These are phyloP conservation scores for Colletotrichum scovillei DNA, from an alignment of 2,329 filamentous ascomycete genomes.

Conservation along the genomic window DNA sequence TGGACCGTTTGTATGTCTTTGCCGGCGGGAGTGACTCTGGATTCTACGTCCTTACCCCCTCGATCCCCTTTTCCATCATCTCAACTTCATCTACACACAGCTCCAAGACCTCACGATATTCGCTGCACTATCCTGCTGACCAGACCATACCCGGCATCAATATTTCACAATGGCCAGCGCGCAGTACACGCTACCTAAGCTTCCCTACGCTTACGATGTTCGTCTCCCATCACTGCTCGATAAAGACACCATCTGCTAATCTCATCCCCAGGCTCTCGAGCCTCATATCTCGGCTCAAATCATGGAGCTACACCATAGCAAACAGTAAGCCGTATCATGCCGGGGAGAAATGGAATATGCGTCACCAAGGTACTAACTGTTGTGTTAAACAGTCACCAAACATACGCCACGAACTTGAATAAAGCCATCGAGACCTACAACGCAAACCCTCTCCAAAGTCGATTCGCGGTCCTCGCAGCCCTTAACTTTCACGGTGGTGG, in stretches of 20 bases:
- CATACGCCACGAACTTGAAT: slow-evolving; percentile 83
- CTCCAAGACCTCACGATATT: not conserved
- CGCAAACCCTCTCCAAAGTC: slow-evolving; percentile 54
- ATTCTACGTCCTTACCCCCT: not conserved
- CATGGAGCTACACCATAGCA: slow-evolving; percentile 84
- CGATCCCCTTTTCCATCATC: not conserved
- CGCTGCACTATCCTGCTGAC: not conserved
- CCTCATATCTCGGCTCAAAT: slow-evolving; percentile 81
- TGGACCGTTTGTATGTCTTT: not conserved
- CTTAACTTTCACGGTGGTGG: slow-evolving; percentile 93
- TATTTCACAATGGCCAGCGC: slow-evolving; percentile 47
- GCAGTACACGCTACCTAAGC: slow-evolving; percentile 70
- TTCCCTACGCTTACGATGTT: slow-evolving; percentile 79
- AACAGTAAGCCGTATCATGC: slow-evolving; percentile 58
- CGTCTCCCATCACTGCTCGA: slow-evolving; percentile 43
- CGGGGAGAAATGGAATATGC: not conserved
- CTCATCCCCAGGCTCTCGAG: slow-evolving; percentile 68
- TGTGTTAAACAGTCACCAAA: slow-evolving; percentile 63
- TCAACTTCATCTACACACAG: not conserved
- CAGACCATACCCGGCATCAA: not conserved
- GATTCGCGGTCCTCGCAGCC: slow-evolving; percentile 74
- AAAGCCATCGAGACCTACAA: slow-evolving; percentile 68
- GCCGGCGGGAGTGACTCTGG: not conserved
- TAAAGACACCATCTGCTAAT: not conserved
- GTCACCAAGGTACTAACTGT: not conserved